Evolutionary conservation across 129 eudicot species (phyloP).

Genomic region (Dittrichia graveolens): DNA sequence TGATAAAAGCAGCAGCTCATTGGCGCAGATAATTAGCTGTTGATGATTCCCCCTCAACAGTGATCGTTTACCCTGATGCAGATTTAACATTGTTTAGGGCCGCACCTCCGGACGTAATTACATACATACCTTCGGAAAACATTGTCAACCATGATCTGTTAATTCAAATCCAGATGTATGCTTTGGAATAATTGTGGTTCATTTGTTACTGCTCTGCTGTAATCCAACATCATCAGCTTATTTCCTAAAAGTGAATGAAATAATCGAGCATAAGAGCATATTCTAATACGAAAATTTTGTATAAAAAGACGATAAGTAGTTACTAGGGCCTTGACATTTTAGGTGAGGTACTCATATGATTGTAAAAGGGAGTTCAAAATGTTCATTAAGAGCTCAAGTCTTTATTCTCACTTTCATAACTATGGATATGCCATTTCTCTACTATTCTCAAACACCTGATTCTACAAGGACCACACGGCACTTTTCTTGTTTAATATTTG

Average conservation of each 20-base stretch:
- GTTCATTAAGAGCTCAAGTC: slow-evolving; percentile 4
- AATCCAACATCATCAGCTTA: not conserved
- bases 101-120: no score
- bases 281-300: not conserved
- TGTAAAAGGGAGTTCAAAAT: not conserved
- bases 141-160: no score
- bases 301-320: not conserved
- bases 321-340: not conserved
- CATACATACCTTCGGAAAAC: no score
- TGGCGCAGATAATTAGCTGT: no score
- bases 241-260: not conserved
- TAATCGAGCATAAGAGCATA: not conserved
- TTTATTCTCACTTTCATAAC: not conserved
- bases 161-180: no score
- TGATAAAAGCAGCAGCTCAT: no score
- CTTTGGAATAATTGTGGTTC: no score
- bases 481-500: not conserved
- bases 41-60: no score
- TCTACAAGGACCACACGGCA: not conserved
- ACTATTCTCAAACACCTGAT: not conserved
- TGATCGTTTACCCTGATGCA: not conserved
- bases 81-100: not conserved
- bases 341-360: not conserved
- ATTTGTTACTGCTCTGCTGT: not conserved
- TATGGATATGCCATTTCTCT: not conserved